phyloP scores from a whole-genome alignment of 495 filamentous ascomycete genomes.

The Lichina pygmaea region DNA sequence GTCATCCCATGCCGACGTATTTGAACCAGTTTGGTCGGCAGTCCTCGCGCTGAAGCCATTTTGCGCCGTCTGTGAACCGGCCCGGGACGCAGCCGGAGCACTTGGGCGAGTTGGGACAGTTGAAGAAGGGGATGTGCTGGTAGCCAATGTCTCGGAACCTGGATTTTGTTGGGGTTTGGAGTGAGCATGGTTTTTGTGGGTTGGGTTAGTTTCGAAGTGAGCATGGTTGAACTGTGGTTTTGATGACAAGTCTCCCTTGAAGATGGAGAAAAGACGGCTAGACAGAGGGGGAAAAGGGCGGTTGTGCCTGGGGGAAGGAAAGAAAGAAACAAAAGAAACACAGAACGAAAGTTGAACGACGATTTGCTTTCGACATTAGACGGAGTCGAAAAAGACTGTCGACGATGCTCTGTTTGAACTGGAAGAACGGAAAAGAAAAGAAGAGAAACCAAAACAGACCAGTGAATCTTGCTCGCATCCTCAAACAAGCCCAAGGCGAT shows the following conservation, averaged over 20 bases:
- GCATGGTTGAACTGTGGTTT: too few species aligned
- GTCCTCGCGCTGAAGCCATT: constrained; percentile 67
- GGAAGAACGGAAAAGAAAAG: not conserved
- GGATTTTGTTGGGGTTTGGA: not conserved
- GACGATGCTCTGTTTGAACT: too few species aligned
- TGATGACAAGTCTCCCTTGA: too few species aligned
- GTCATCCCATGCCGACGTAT: constrained; percentile 40
- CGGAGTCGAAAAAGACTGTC: too few species aligned
- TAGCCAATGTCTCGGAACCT: constrained; percentile 99
- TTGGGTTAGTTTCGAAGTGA: too few species aligned
- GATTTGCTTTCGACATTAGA: too few species aligned
- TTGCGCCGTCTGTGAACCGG: constrained; percentile 64
- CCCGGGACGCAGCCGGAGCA: constrained; percentile 73
- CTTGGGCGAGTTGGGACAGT: constrained; percentile 90
- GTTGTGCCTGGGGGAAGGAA: too few species aligned
- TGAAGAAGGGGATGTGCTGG: constrained; percentile 94
- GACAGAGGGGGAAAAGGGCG: too few species aligned
- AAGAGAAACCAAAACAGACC: constrained; percentile 31
- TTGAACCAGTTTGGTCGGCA: constrained; percentile 96
- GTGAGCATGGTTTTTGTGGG: too few species aligned
- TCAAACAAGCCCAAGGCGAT: constrained; percentile 89
- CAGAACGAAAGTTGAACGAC: too few species aligned
- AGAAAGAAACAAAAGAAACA: too few species aligned
- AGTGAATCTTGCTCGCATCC: constrained; percentile 75
- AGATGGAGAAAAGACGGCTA: too few species aligned